phyloP scores from a whole-genome alignment of 78 protist genomes.

The Creolimax fragrantissima region DNA sequence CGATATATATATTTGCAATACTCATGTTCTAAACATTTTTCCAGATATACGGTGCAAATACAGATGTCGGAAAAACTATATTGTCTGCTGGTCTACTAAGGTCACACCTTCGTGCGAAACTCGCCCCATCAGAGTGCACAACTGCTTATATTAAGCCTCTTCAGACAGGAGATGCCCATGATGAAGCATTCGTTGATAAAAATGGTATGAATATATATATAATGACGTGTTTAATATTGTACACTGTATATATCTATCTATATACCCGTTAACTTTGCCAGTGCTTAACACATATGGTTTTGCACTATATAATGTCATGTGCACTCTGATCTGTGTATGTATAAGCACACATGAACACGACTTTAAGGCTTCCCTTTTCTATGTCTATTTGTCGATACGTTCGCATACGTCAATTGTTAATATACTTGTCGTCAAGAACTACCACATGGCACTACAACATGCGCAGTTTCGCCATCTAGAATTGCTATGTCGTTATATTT shows the following conservation, averaged over 20 bases:
- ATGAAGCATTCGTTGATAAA: background rate
- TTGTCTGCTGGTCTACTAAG: conserved; percentile 8
- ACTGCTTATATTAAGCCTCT: conserved; percentile 38
- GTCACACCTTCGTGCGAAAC: background rate
- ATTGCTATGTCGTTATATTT: too few species aligned
- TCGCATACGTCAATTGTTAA: too few species aligned
- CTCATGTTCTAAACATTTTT: background rate
- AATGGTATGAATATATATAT: background rate
- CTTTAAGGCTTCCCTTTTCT: too few species aligned
- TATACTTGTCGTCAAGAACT: too few species aligned
- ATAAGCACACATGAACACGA: too few species aligned
- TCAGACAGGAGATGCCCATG: conserved; percentile 46
- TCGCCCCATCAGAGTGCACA: background rate
- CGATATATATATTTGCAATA: background rate
- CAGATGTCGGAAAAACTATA: conserved; percentile 51
- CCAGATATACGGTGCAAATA: conserved; percentile 37
- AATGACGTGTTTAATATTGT: background rate
- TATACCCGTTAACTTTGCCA: too few species aligned
- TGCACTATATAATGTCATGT: too few species aligned
- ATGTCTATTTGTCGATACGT: too few species aligned
- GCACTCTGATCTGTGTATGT: too few species aligned
- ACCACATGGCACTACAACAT: too few species aligned
- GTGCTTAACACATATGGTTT: too few species aligned
- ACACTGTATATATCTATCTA: background rate
- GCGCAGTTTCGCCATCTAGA: too few species aligned